These are phyloP conservation scores for Bromus sterilis DNA, from an alignment of 176 grass and related monocot species.

Conservation along the genomic window DNA sequence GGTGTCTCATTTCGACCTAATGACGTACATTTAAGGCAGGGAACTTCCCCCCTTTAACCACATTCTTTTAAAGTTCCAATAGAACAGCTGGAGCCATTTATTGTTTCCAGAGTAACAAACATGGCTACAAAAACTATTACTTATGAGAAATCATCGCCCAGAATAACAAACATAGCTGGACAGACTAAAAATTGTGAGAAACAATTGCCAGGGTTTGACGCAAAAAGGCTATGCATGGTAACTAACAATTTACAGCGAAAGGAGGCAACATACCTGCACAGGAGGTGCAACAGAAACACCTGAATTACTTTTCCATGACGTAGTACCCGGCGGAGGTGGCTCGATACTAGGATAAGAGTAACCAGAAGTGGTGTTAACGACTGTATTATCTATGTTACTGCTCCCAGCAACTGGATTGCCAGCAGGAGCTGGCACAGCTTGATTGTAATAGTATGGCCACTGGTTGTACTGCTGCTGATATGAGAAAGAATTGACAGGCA, in stretches of 20 bases:
- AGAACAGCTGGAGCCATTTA: not conserved
- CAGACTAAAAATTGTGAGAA: conserved; percentile 6
- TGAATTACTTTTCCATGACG: conserved; percentile 67
- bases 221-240: not conserved
- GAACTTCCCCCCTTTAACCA: not conserved
- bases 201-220: not conserved
- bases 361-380: conserved; percentile 35
- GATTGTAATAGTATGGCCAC: conserved; percentile 69
- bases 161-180: not conserved
- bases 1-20: not conserved
- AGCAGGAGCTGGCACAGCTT: conserved; percentile 39
- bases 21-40: not conserved
- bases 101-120: not conserved
- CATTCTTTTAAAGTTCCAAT: not conserved
- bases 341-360: conserved; percentile 70
- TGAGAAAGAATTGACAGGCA: conserved; percentile 49
- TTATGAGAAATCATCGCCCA: not conserved
- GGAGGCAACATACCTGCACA: conserved; percentile 57
- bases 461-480: conserved; percentile 88
- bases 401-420: conserved; percentile 42
- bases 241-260: conserved; percentile 16
- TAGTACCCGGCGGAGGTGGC: conserved; percentile 90
- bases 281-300: conserved; percentile 38
- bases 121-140: not conserved
- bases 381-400: conserved; percentile 21